Base-by-base conservation (phyloP, 371 early-diverging fungal genomes). In the Apophysomyces ossiformis region DNA sequence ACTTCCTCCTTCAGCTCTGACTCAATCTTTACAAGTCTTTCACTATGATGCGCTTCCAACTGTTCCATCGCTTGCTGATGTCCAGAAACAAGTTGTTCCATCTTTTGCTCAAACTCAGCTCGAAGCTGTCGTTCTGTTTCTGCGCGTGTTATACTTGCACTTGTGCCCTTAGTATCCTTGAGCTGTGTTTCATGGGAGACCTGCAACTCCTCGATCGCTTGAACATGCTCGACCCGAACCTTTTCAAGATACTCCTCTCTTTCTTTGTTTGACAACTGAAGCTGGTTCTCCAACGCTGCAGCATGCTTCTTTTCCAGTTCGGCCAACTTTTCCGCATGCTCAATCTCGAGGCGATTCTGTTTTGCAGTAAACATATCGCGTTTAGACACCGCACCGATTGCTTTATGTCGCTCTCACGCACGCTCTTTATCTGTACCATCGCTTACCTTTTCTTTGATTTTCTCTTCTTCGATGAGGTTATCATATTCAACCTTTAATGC, bases 21-120 rank as follows among this genome's bases (percentile, higher is more conserved):
- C 56, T 81, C 76, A 0, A 81, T 60, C 50, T 73, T 66, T 44
- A 72, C 69, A 45, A 81, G 60, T 1, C 70, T 61, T 15, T 46
- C 60, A 12, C 57, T 54, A 54, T 81, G 82, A 59, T 78, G 75
- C 1, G 58, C 65, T 58, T 81, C 70, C 16, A 81, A 65, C 45
- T 76, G 73, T 2, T 78, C 78, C 67, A 81, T 71, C 9, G 82
- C 76, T 41, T 78, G 76, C 18, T 67, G 68, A 59, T 81, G 78
- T 6, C 70, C 68, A 18, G 68, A 12, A 2, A 66, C 61, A 9
- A 81, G 26, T 26, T 72, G 73, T 16, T 78, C 78, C 35, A 78
- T 67, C 58, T 74, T 64, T 9, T 39, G n/a, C 26, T 81, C 78
- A 35, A 78, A 74, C 58, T 78, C 77, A 54, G 68, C 70, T 39